Evolutionary conservation across 306 rosid species (phyloP).

Genomic region (Vachellia collinsii): DNA sequence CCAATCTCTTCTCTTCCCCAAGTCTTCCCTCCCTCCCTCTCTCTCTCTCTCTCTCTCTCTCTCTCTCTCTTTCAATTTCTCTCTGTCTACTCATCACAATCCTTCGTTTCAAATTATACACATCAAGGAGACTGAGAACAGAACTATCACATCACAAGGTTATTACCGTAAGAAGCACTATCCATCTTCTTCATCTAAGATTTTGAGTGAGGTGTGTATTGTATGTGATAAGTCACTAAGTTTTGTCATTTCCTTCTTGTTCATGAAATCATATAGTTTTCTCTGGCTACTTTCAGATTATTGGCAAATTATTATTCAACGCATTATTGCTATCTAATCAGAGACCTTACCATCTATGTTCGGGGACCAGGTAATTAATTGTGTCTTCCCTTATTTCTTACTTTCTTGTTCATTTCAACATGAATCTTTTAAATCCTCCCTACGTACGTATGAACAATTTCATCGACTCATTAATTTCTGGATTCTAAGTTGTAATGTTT

Average conservation of each 20-base stretch:
- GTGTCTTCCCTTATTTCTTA: neutral
- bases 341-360: neutral
- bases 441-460: neutral
- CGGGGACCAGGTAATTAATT: slow-evolving; percentile 2
- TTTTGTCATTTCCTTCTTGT: neutral
- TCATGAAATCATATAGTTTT: neutral
- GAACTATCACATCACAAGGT: neutral
- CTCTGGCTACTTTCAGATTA: neutral
- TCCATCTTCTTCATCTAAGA: neutral
- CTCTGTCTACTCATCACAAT: neutral
- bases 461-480: too few relatives aligned
- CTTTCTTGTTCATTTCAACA: neutral
- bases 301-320: neutral
- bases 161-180: too few relatives aligned
- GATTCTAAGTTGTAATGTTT: neutral
- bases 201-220: neutral
- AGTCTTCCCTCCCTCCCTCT: neutral
- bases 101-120: neutral
- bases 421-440: neutral
- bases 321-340: neutral
- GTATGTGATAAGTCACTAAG: neutral
- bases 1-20: neutral
- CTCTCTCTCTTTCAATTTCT: neutral
- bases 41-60: neutral
- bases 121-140: neutral